Base-by-base conservation (phyloP, 192 early-diverging fungal species). In the Mycoemilia scoparia region DNA sequence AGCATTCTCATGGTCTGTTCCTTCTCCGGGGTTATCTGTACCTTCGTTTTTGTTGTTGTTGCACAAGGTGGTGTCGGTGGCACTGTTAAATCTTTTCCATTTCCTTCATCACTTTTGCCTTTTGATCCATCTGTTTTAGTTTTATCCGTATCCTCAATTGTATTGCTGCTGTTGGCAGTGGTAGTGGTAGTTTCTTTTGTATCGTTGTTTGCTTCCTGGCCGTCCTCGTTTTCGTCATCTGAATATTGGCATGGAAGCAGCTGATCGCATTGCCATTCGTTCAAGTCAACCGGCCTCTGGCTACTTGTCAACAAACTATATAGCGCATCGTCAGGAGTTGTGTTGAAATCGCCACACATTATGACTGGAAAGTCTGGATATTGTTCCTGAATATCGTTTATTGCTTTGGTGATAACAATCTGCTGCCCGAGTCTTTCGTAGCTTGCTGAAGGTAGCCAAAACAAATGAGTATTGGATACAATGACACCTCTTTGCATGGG, bases 261-360 rank as follows among this genome's bases (percentile, higher is more conserved):
- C 24, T 63, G 55, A 20, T 63, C 60, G 5, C 49, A 34, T 43
- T 63, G 60, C 49, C 42, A 40, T 8, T 63, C 60, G 30, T 39
- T 63, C 13, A 63, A 60, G 3, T 33, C 29, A 6, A 66, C 49
- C 0, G 69, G 67, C 7, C 67, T 57, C 28, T 46, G 29, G 35
- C 49, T 63, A 15, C 51, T 21, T 10, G 67, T 69, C 46, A 69
- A 41, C 11, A 66, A 47, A 24, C 51, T 55, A 47, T 72, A 72
- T 7, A 60, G 66, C 24, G 66, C 69, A 35, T 72, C 69, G 18
- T 66, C 59, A 1, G 69, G 69, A 1, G 69, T 72, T 6, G 69
- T 72, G 34, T 72, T 72, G 45, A 59, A 72, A 39, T 72, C 69
- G 38, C 52, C 46, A 7, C 49, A 52, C 5, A 41, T 48, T 10